Evolutionary conservation across 2,329 filamentous ascomycete species (phyloP), one percentile per base, ranked within the genome.

Genomic region (Cytospora chrysosperma): DNA sequence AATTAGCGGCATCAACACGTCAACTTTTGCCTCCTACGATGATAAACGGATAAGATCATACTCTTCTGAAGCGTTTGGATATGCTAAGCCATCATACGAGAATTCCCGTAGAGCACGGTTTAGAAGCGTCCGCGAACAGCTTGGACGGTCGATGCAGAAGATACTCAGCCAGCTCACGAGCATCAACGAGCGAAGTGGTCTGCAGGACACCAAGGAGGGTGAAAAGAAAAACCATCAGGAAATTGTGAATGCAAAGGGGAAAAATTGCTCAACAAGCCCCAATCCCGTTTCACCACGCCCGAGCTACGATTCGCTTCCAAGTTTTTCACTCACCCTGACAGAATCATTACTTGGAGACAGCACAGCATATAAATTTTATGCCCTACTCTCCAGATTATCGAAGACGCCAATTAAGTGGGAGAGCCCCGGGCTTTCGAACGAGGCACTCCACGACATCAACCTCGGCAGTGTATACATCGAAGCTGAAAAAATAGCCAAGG

Each of bases 361-460:
- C 59, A 80, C 83, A 26, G 90, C 88, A 0, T 81, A 89, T 64
- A 91, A 90, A 69, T 93, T 93, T 70, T 84, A 89, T 69, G 96
- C 89, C 76, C 84, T 96, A 66, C 83, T 98, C 43, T 85, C 95
- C 69, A 91, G 91, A 27, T 78, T 98, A 24, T 96, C 93, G 15
- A 83, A 90, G 63, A 96, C 92, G 51, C 95, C 95, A 21, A 90
- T 88, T 24, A 94, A 93, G 74, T 98, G 96, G 79, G 95, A 99
- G 76, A 97, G 98, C 75, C 93, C 94, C 0, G 94, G 94, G 34
- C 80, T 98, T 13, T 80, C 98, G 57, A 94, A 98, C 73, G 93
- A 97, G 75, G 94, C 94, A 4, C 79, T 99, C 19, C 87, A 90
- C 65, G 86, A 87, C 40, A 92, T 98, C 55, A 93, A 93, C 0